These are phyloP conservation scores for Mycosphaerelloides madeirae DNA, from an alignment of 2,329 filamentous ascomycete genomes.

Conservation along the genomic window DNA sequence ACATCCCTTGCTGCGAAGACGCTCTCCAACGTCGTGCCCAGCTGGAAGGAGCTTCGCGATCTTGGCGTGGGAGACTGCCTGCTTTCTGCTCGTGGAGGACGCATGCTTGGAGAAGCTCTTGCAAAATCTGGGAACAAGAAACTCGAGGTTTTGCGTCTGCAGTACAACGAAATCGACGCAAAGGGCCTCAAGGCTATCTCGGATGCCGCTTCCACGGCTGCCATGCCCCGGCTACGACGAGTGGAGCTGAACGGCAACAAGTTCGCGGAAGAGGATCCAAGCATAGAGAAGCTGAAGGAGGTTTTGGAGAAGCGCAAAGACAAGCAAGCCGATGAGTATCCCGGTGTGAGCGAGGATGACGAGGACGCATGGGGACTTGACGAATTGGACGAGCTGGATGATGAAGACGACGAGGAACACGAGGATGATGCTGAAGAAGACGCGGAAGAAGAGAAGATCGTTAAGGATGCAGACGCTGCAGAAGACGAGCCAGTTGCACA, in stretches of 20 bases:
- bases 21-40: constrained; percentile 66
- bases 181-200: constrained; percentile 68
- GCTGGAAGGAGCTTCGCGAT: constrained; percentile 73
- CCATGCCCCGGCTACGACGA: constrained; percentile 71
- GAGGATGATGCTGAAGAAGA: constrained; percentile 53
- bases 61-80: constrained; percentile 86
- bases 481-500: constrained; percentile 70
- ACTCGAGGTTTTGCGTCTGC: constrained; percentile 74
- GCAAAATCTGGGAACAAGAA: constrained; percentile 70
- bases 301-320: constrained; percentile 48
- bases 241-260: constrained; percentile 96
- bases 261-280: constrained; percentile 78
- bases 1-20: constrained; percentile 74
- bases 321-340: constrained; percentile 49
- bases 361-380: constrained; percentile 84
- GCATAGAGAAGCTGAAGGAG: constrained; percentile 62
- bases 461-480: constrained; percentile 65
- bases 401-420: constrained; percentile 55
- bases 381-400: constrained; percentile 79
- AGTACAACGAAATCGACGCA: constrained; percentile 90
- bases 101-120: constrained; percentile 69
- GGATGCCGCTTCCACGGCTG: constrained; percentile 52
- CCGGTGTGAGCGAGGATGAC: constrained; percentile 57
- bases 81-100: constrained; percentile 69
- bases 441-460: constrained; percentile 64